Conservation (phyloP, 805 yeast genomes). For the Candida succiphila region DNA sequence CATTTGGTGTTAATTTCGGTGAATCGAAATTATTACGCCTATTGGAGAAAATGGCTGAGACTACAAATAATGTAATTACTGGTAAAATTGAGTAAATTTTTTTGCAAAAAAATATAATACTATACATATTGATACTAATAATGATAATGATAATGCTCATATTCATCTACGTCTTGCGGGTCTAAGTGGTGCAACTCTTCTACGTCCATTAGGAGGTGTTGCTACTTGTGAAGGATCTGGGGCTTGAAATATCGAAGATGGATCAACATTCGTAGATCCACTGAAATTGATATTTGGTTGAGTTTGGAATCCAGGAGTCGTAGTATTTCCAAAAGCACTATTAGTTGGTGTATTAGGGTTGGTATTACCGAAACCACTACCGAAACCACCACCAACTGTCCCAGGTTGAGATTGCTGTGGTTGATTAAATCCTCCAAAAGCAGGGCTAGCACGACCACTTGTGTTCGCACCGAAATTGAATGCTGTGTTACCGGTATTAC, state of each 20-base stretch:
- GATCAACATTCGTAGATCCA: not conserved
- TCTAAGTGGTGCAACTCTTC: not conserved
- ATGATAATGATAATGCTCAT: too few species aligned
- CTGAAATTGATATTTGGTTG: not conserved
- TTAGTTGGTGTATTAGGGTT: not conserved
- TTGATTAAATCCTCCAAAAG: not conserved
- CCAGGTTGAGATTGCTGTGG: not conserved
- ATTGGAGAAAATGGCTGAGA: constrained; percentile 41
- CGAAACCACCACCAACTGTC: not conserved
- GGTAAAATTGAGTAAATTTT: not conserved
- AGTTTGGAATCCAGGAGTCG: not conserved
- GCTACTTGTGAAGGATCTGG: not conserved
- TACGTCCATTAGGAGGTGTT: not conserved
- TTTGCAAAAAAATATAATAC: not conserved
- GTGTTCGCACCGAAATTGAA: not conserved
- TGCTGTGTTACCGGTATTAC: not conserved
- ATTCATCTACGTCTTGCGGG: not conserved
- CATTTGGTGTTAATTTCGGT: constrained; percentile 55
- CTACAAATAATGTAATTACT: constrained; percentile 1
- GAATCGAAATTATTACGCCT: constrained; percentile 52
- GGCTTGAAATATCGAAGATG: not conserved
- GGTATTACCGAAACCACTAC: not conserved
- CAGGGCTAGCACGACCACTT: not conserved
- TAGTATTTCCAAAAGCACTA: not conserved
- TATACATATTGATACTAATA: not conserved